Evolutionary conservation across 1,139 yeast genomes (phyloP).

Genomic region (Debaryomycetaceae sp.): DNA sequence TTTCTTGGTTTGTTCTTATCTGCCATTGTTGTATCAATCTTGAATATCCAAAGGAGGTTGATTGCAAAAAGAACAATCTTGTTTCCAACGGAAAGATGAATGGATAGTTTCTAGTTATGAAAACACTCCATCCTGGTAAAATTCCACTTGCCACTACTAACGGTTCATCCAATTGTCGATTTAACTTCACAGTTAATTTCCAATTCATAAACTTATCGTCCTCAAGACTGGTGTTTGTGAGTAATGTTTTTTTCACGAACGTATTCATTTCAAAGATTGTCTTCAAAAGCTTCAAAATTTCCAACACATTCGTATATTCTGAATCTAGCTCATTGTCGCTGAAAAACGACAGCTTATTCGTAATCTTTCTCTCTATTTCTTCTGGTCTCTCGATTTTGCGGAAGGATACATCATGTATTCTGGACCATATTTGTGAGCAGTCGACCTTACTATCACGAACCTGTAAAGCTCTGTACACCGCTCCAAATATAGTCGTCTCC

Average conservation of each 20-base stretch:
- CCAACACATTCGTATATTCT: constrained; percentile 45
- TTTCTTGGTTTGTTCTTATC: constrained; percentile 44
- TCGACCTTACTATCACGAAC: constrained; percentile 41
- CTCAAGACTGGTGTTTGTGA: constrained; percentile 21
- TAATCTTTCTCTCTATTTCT: constrained; percentile 11
- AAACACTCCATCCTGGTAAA: constrained; percentile 81
- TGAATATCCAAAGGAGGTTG: constrained; percentile 90
- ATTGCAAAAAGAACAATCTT: constrained; percentile 72
- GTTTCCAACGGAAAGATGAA: constrained; percentile 85
- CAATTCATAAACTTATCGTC: constrained; percentile 63
- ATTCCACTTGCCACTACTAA: constrained; percentile 84
- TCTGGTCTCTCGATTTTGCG: constrained; percentile 29
- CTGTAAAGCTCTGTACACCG: constrained; percentile 57
- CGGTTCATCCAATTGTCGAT: constrained; percentile 87
- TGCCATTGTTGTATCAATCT: constrained; percentile 82
- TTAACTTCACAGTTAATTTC: constrained; percentile 81
- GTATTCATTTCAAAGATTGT: constrained; percentile 48
- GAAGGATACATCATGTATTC: constrained; percentile 52
- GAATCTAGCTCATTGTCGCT: constrained; percentile 33
- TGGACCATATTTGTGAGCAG: constrained; percentile 53
- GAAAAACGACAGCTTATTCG: constrained; percentile 11
- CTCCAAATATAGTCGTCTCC: constrained; percentile 79
- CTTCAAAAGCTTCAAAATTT: constrained; percentile 55
- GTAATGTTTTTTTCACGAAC: constrained; percentile 21
- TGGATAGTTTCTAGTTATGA: constrained; percentile 68